Conservation (phyloP, 2,329 filamentous ascomycete genomes). For the Myriosclerotinia duriaeana region DNA sequence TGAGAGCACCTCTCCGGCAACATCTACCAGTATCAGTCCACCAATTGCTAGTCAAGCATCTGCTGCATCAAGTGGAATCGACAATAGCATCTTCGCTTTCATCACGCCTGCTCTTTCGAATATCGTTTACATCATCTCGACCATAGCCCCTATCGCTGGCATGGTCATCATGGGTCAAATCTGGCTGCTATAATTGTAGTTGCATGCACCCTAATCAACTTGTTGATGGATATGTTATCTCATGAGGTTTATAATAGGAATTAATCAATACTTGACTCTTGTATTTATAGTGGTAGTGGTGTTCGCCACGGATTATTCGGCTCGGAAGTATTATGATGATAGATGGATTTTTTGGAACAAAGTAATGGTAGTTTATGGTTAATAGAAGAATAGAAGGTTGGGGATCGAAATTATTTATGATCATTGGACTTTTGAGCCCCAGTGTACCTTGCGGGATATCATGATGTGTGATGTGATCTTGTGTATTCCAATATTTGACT, state of each 20-base stretch:
- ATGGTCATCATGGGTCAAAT: constrained; percentile 20
- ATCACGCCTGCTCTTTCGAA: constrained; percentile 14
- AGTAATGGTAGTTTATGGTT: constrained; percentile 11
- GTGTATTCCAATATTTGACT: background rate
- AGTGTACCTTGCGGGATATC: background rate
- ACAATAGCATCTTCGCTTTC: constrained; percentile 11
- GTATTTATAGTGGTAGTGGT: constrained; percentile 5
- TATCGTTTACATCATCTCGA: constrained; percentile 9
- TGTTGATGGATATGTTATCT: background rate
- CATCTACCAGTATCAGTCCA: constrained; percentile 12
- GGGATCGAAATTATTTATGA: background rate
- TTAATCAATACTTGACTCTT: constrained; percentile 7
- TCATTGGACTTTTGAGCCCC: background rate
- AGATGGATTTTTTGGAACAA: constrained; percentile 13
- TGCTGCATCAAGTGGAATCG: constrained; percentile 19
- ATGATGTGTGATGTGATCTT: background rate
- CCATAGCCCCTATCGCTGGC: constrained; percentile 11
- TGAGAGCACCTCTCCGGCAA: constrained; percentile 17
- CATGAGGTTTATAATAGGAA: constrained; percentile 4
- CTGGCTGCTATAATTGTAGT: constrained; percentile 16
- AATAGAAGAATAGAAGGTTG: constrained; percentile 9
- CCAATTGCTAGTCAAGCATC: constrained; percentile 22
- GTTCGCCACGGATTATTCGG: background rate
- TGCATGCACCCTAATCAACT: background rate
- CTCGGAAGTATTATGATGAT: constrained; percentile 6